Conservation (phyloP, 1,284 basidiomycete genomes). For the Sporisorium graminicola region DNA sequence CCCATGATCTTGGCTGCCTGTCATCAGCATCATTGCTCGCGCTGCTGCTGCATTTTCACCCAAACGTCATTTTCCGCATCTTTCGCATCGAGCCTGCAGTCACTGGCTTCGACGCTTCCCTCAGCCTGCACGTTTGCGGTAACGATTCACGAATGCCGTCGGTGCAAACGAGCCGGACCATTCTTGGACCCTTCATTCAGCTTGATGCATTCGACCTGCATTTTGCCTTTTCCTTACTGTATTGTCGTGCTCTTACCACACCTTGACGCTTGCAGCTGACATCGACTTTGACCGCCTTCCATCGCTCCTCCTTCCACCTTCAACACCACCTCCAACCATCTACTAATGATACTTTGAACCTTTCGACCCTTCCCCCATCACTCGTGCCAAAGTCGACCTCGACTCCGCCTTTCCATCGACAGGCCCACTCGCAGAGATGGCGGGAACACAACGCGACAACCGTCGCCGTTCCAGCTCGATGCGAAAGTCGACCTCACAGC, state of each 20-base stretch:
- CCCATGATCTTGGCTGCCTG: neutral
- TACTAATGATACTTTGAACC: neutral
- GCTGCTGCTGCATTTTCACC: constrained; percentile 1
- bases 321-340: neutral
- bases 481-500: constrained; percentile 8
- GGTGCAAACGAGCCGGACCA: constrained; percentile 4
- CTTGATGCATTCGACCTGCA: neutral
- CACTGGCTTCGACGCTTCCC: neutral
- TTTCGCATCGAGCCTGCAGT: neutral
- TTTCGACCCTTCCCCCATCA: neutral
- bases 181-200: neutral
- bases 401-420: neutral
- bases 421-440: constrained; percentile 8
- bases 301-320: neutral
- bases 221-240: too few relatives aligned
- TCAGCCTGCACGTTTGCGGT: neutral
- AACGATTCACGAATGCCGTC: constrained; percentile 2
- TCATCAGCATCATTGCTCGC: neutral
- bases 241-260: neutral
- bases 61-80: constrained; percentile 32
- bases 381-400: neutral
- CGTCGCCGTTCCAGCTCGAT: constrained; percentile 22
- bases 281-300: neutral
- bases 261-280: neutral
- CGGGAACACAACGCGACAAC: neutral